These are phyloP conservation scores for Sugiyamaella castrensis DNA, from an alignment of 1,139 yeast genomes.

Conservation along the genomic window DNA sequence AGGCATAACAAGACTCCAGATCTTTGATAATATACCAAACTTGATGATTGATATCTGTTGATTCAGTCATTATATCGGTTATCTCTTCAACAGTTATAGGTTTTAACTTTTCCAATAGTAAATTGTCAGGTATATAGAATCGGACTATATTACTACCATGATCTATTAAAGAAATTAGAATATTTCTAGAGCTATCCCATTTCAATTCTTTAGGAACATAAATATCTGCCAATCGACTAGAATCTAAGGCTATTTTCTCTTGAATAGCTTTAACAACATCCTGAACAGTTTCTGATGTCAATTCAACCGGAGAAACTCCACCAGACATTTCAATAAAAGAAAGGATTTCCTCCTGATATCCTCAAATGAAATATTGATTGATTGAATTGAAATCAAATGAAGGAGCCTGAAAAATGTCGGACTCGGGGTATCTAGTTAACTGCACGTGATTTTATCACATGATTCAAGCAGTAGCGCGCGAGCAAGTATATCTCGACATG, in stretches of 20 bases:
- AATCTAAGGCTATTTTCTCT: constrained; percentile 5
- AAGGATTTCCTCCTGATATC: no score
- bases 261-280: constrained; percentile 11
- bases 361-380: no score
- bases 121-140: not conserved
- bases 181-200: constrained; percentile 6
- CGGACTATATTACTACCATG: constrained; percentile 4
- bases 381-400: no score
- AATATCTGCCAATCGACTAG: constrained; percentile 3
- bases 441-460: no score
- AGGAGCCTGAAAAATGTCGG: no score
- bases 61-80: constrained; percentile 5
- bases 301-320: no score
- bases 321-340: no score
- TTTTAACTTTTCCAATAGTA: not conserved
- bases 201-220: constrained; percentile 8
- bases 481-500: no score
- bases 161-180: constrained; percentile 4
- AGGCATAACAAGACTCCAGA: constrained; percentile 1
- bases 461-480: no score
- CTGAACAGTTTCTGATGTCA: not conserved
- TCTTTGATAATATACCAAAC: constrained; percentile 7
- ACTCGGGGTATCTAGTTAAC: no score
- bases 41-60: constrained; percentile 4
- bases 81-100: not conserved